These are phyloP conservation scores for Rubia peregrina DNA, from an alignment of 305 asterid species.

Conservation along the genomic window DNA sequence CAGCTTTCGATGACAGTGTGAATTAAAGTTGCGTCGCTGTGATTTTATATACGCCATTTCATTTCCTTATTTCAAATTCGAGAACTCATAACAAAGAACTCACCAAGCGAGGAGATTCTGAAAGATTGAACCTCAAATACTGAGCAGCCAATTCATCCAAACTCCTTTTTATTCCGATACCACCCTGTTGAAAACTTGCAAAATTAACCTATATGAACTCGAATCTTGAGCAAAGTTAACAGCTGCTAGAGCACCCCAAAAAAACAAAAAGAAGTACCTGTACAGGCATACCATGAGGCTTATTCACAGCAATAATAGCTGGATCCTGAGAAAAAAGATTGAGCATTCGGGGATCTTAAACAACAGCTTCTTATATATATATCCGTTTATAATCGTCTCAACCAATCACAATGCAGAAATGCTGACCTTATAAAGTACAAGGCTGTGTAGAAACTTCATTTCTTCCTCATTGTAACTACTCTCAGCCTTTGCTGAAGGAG, in stretches of 20 bases:
- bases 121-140: slow-evolving; percentile 56
- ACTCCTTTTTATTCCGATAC: slow-evolving; percentile 75
- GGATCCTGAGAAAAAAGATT: slow-evolving; percentile 40
- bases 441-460: slow-evolving; percentile 47
- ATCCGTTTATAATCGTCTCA: neutral
- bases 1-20: neutral
- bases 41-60: too few species aligned
- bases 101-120: slow-evolving; percentile 90
- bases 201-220: slow-evolving; percentile 13
- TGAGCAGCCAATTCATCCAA: slow-evolving; percentile 82
- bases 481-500: slow-evolving; percentile 32
- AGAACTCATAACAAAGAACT: slow-evolving; percentile 18
- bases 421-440: slow-evolving; percentile 62
- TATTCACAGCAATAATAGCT: slow-evolving; percentile 69
- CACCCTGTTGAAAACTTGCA: slow-evolving; percentile 51
- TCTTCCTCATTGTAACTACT: slow-evolving; percentile 39
- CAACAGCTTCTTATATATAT: too few species aligned
- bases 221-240: slow-evolving; percentile 15
- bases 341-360: neutral
- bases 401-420: neutral
- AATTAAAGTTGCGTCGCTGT: too few species aligned
- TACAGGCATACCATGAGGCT: slow-evolving; percentile 93
- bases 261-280: slow-evolving; percentile 41
- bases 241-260: slow-evolving; percentile 1
- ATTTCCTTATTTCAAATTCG: too few species aligned